Evolutionary conservation across 371 early-diverging fungal species (phyloP).

Genomic region (Mortierella polycephala): DNA sequence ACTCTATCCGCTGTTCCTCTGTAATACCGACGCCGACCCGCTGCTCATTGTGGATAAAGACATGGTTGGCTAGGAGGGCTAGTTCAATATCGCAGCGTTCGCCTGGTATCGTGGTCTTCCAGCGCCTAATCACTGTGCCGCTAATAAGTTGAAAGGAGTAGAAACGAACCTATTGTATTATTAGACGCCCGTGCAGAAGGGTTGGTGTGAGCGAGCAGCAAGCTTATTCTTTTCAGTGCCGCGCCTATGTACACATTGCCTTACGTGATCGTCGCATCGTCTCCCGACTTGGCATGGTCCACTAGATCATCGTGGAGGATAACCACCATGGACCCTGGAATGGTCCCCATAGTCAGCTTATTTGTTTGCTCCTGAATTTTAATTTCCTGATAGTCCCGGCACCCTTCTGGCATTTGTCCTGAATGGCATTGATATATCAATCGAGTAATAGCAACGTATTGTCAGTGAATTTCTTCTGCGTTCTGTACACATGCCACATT

Average conservation of each 20-base stretch:
- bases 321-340: slow-evolving; percentile 73
- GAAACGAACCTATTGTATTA: not conserved
- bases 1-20: slow-evolving; percentile 62
- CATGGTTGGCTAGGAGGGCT: slow-evolving; percentile 66
- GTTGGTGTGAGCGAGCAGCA: too few relatives aligned
- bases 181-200: too few relatives aligned
- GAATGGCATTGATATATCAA: not conserved
- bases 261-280: slow-evolving; percentile 69
- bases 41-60: slow-evolving; percentile 64
- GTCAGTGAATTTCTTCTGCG: slow-evolving; percentile 1
- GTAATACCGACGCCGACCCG: slow-evolving; percentile 53
- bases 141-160: not conserved
- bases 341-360: slow-evolving; percentile 69
- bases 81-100: slow-evolving; percentile 71
- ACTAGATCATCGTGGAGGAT: slow-evolving; percentile 75
- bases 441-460: not conserved
- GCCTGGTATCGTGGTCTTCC: slow-evolving; percentile 55
- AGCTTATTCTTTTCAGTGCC: too few relatives aligned
- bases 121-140: slow-evolving; percentile 57
- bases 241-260: not conserved
- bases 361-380: slow-evolving; percentile 78
- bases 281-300: slow-evolving; percentile 75
- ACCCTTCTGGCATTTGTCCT: slow-evolving; percentile 57
- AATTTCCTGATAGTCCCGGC: slow-evolving; percentile 77
- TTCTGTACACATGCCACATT: too few relatives aligned